A percentile compares a stretch with the other conserved stretches of the same genome.
Evolutionary conservation across 345 rosid genomes (phyloP).

Genomic region (Citrus glauca): DNA sequence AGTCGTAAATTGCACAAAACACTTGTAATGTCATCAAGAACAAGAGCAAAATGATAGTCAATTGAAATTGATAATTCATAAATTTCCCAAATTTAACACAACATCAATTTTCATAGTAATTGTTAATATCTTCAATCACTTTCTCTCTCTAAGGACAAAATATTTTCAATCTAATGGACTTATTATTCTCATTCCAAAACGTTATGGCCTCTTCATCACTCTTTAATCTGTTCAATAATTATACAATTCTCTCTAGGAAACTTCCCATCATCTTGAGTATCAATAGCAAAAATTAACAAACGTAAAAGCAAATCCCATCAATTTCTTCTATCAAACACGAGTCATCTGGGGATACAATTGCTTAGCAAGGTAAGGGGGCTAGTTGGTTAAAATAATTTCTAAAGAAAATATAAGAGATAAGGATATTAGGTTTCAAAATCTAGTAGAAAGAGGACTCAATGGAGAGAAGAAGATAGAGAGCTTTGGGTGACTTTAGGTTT

Average conservation of each 20-base stretch:
- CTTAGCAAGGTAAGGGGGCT: too few species aligned
- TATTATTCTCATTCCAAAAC: slow-evolving; percentile 60
- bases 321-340: too few species aligned
- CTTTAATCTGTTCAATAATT: slow-evolving; percentile 35
- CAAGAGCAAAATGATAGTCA: slow-evolving; percentile 8
- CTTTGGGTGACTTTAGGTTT: too few species aligned
- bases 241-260: slow-evolving; percentile 60
- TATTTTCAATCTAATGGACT: slow-evolving; percentile 38
- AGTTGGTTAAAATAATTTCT: too few species aligned
- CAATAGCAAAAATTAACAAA: slow-evolving; percentile 22
- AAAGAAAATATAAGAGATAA: too few species aligned
- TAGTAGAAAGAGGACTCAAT: too few species aligned
- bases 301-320: too few species aligned
- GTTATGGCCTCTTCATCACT: slow-evolving; percentile 62
- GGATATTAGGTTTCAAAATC: too few species aligned
- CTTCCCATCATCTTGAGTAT: slow-evolving; percentile 56
- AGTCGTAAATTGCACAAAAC: slow-evolving; percentile 35
- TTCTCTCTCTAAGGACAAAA: slow-evolving; percentile 43
- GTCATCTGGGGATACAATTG: too few species aligned
- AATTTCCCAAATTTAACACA: slow-evolving; percentile 43
- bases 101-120: slow-evolving; percentile 48
- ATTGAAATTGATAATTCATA: slow-evolving; percentile 34
- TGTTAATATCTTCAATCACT: slow-evolving; percentile 71
- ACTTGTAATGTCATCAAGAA: slow-evolving; percentile 7
- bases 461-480: too few species aligned